These are phyloP conservation scores for Phellopilus nigrolimitatus DNA, from an alignment of 1,284 basidiomycete species.

Conservation along the genomic window DNA sequence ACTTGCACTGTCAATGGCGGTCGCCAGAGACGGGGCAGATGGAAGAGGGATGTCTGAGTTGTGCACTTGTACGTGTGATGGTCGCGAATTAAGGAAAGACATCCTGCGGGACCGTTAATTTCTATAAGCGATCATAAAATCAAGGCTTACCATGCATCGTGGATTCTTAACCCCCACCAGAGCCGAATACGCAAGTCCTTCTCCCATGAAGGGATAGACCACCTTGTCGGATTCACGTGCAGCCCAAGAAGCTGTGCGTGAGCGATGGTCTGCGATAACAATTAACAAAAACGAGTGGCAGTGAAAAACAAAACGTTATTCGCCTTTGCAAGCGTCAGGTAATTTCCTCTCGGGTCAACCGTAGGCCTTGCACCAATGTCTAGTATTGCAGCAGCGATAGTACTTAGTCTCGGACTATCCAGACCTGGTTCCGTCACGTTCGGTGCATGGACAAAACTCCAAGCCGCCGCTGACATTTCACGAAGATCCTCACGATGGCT, in stretches of 20 bases:
- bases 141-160: constrained; percentile 22
- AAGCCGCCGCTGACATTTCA: constrained; percentile 7
- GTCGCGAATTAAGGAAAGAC: constrained; percentile 27
- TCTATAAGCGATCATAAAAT: background rate
- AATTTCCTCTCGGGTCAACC: constrained; percentile 22
- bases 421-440: constrained; percentile 4
- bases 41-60: constrained; percentile 18
- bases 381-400: constrained; percentile 23
- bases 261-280: constrained; percentile 23
- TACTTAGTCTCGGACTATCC: constrained; percentile 17
- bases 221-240: constrained; percentile 24
- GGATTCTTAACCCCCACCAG: constrained; percentile 26
- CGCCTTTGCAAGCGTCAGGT: constrained; percentile 23
- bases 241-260: constrained; percentile 27
- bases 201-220: constrained; percentile 27
- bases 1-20: constrained; percentile 18
- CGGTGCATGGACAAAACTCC: constrained; percentile 9
- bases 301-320: background rate
- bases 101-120: constrained; percentile 19
- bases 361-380: constrained; percentile 23
- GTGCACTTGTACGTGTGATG: constrained; percentile 26
- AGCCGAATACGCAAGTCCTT: constrained; percentile 23
- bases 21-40: constrained; percentile 13
- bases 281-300: background rate
- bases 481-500: constrained; percentile 3